phyloP scores from a whole-genome alignment of 305 asterid genomes.

The Fraxinus xanthoxyloides region DNA sequence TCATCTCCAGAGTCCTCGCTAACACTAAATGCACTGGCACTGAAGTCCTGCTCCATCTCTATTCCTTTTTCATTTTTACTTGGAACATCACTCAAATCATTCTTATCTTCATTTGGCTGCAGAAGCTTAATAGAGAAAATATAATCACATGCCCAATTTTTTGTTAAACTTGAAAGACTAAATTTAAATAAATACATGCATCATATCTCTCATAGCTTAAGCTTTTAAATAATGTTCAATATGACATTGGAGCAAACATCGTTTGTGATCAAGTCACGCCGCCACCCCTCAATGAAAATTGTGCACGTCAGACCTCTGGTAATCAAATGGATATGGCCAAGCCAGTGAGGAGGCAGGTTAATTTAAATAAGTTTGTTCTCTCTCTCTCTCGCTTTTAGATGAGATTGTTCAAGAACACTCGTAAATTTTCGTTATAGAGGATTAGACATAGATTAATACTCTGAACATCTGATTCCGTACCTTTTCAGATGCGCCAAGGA shows the following conservation, averaged over 20 bases:
- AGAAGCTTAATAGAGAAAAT: slow-evolving; percentile 22
- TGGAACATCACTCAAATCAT: slow-evolving; percentile 50
- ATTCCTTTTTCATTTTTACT: slow-evolving; percentile 75
- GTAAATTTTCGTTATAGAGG: background rate
- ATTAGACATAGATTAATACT: slow-evolving; percentile 5
- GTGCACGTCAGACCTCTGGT: background rate
- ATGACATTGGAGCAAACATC: background rate
- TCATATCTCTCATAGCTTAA: background rate
- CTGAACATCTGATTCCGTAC: slow-evolving; percentile 33
- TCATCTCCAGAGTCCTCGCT: slow-evolving; percentile 75
- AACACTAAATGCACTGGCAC: slow-evolving; percentile 62
- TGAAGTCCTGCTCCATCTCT: slow-evolving; percentile 94
- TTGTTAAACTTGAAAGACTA: background rate
- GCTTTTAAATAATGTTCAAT: background rate
- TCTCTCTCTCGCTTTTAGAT: background rate
- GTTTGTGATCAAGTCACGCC: background rate
- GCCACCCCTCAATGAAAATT: background rate
- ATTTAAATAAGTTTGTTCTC: background rate
- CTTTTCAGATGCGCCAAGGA: slow-evolving; percentile 66
- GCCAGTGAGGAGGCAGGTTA: background rate
- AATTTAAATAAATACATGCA: background rate
- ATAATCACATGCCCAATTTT: background rate
- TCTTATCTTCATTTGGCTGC: slow-evolving; percentile 62
- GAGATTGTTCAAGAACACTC: background rate
- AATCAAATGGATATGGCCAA: background rate